These are phyloP conservation scores for Cladophialophora chaetospira DNA, from an alignment of 2,329 filamentous ascomycete species.

Conservation along the genomic window DNA sequence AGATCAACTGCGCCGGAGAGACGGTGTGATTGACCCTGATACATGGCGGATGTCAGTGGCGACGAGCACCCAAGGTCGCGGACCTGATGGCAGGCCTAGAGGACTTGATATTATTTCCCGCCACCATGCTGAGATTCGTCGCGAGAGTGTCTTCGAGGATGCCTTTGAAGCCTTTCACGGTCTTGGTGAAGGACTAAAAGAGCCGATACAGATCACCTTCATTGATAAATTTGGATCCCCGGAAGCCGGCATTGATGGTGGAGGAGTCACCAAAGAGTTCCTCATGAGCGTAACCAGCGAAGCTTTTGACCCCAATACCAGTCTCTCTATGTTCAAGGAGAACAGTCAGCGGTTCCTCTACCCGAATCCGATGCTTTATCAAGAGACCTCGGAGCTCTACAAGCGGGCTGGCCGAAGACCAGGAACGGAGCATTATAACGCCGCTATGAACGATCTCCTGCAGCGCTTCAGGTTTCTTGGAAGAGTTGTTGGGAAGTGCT, in stretches of 20 bases:
- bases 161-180: slow-evolving; percentile 81
- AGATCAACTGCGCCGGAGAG: slow-evolving; percentile 73
- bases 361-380: slow-evolving; percentile 77
- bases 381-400: slow-evolving; percentile 65
- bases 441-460: slow-evolving; percentile 62
- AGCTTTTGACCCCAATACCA: slow-evolving; percentile 66
- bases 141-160: slow-evolving; percentile 80
- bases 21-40: slow-evolving; percentile 71
- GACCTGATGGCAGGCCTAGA: slow-evolving; percentile 43
- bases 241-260: slow-evolving; percentile 94
- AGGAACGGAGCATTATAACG: slow-evolving; percentile 58
- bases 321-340: slow-evolving; percentile 70
- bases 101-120: slow-evolving; percentile 49
- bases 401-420: slow-evolving; percentile 51
- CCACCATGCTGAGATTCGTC: slow-evolving; percentile 77
- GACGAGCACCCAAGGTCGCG: slow-evolving; percentile 43
- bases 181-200: slow-evolving; percentile 81
- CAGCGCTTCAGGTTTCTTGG: slow-evolving; percentile 87
- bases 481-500: slow-evolving; percentile 89
- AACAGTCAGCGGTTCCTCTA: slow-evolving; percentile 87
- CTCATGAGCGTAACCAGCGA: slow-evolving; percentile 84
- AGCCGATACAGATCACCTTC: slow-evolving; percentile 95
- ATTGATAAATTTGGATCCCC: slow-evolving; percentile 83
- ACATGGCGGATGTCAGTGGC: slow-evolving; percentile 68
- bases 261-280: slow-evolving; percentile 97